Base-by-base conservation (phyloP, 306 rosid species). In the Astragalus membranaceus region DNA sequence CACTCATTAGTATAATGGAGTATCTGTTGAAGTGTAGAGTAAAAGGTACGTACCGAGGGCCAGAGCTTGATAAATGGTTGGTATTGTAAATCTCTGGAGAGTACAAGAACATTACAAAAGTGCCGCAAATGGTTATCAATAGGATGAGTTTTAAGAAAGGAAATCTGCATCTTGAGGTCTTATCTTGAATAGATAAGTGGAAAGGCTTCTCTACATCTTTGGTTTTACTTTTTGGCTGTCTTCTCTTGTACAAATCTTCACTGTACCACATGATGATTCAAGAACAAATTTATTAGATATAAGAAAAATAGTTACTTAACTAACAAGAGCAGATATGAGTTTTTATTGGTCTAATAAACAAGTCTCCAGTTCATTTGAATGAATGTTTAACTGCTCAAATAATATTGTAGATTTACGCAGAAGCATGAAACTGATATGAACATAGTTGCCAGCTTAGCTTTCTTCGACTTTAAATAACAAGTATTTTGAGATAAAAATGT, bases 11-110 rank as follows among this genome's bases (percentile, higher is more conserved):
- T 20, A 1, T 20, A 20, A 20, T 20, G 23, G 23, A 20, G 23
- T 20, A 20, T 0, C 1, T 20, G 23, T 20, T 20, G 23, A 20
- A 20, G 23, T 20, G 23, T 20, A 20, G 39, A 35, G 39, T 29
- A 29, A 54, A 54, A 8, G 5, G n/a, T 65, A 85, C 20, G 13
- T 65, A 88, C 98, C 92, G 51, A 50, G 95, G 62, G 69, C 80
- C 74, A 41, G 90, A 75, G 55, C 54, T 76, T 65, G 91, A 79
- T 63, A 82, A 70, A 53, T 80, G 85, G 83, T 48, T 85, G 73
- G 74, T 70, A 13, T 67, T 81, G 81, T 85, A 81, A 74, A 88
- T 83, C 16, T 86, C 92, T 5, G 98, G 96, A 59, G 98, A 85
- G 80, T 83, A 84, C 0, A 89, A 33, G 8, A 92, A 85, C 10